Base-by-base conservation (phyloP, 169 alveolate species). In the Cytauxzoon felis region DNA sequence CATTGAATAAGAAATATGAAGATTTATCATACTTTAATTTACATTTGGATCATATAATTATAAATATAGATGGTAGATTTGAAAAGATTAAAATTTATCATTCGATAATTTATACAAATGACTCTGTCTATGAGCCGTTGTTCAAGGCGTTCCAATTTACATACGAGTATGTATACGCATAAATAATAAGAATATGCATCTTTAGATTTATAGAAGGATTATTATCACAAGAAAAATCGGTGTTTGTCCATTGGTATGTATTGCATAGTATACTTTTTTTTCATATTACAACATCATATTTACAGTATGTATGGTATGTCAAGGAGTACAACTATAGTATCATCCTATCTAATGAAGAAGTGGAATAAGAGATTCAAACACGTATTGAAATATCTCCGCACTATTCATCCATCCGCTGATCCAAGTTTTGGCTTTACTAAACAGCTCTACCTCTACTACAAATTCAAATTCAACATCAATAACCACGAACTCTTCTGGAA, bases 321-420 rank as follows among this genome's bases (percentile, higher is more conserved):
- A 19, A 51, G 86, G 16, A 65, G 80, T 53, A 53, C 68, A 27
- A 40, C 81, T 18, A 48, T 76, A 3, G 63, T 57, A 0, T 47
- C 63, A 30, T 43, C 86, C 21, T 76, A 76, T 48, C 32, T 65
- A 47, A 76, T 76, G 81, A 19, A 49, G 67, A 76, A 76, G 75
- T 52, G 58, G 78, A 59, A 76, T 26, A 29, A 5, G 54, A 4
- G 59, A 27, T 76, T 45, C 62, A 19, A 62, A 58, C 38, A 8
- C 0, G 79, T 47, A 2, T 34, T 60, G 13, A 16, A 58, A 32
- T 54, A 41, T 13, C 60, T 76, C 30, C 47, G 32, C 76, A 2
- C 11, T 8, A 34, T 40, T 0, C 75, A 76, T 54, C 79, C 80
- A 27, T 66, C 48, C 56, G 66, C 86, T 21, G 52, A 58, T 5